A percentile compares a stretch with the other conserved stretches of the same genome.
These are phyloP conservation scores for Hypocrella siamensis DNA, from an alignment of 2,329 filamentous ascomycete species.

Conservation along the genomic window DNA sequence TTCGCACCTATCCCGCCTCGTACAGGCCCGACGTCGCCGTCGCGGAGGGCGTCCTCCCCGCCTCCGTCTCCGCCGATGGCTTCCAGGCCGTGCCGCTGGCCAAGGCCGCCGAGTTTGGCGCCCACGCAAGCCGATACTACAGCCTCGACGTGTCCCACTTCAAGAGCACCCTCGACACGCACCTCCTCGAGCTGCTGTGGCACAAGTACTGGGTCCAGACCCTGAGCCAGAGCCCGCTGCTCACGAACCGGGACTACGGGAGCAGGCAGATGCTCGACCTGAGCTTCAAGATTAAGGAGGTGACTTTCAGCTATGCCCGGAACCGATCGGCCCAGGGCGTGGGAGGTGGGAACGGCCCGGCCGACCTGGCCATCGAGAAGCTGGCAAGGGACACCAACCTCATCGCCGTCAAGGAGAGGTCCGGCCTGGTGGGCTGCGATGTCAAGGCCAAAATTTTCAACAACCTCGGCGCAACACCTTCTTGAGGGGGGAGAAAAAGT, in stretches of 20 bases:
- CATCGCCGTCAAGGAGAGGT: slow-evolving; percentile 45
- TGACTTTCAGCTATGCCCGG: slow-evolving; percentile 21
- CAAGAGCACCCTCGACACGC: slow-evolving; percentile 80
- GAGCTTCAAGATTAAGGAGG: slow-evolving; percentile 63
- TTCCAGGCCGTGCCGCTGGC: slow-evolving; percentile 73
- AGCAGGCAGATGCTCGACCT: slow-evolving; percentile 87
- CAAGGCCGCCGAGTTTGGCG: slow-evolving; percentile 92
- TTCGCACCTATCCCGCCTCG: slow-evolving; percentile 71
- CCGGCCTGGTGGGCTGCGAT: slow-evolving; percentile 44
- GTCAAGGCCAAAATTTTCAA: slow-evolving; percentile 50
- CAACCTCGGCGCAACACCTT: slow-evolving; percentile 13
- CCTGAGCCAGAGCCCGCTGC: slow-evolving; percentile 74
- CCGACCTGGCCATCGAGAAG: slow-evolving; percentile 38
- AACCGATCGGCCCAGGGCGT: slow-evolving; percentile 11
- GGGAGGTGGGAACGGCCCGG: slow-evolving; percentile 10
- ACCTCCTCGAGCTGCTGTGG: slow-evolving; percentile 80
- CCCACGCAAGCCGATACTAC: slow-evolving; percentile 84
- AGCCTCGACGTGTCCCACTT: slow-evolving; percentile 82
- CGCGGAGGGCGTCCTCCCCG: no score
- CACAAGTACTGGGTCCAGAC: slow-evolving; percentile 99
- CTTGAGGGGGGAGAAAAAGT: background rate
- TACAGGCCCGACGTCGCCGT: slow-evolving; percentile 36
- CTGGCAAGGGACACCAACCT: slow-evolving; percentile 43
- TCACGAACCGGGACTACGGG: slow-evolving; percentile 84
- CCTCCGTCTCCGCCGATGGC: slow-evolving; percentile 30